These are phyloP conservation scores for Tetracentron sinense DNA, from an alignment of 164 flowering plant species.

Conservation along the genomic window DNA sequence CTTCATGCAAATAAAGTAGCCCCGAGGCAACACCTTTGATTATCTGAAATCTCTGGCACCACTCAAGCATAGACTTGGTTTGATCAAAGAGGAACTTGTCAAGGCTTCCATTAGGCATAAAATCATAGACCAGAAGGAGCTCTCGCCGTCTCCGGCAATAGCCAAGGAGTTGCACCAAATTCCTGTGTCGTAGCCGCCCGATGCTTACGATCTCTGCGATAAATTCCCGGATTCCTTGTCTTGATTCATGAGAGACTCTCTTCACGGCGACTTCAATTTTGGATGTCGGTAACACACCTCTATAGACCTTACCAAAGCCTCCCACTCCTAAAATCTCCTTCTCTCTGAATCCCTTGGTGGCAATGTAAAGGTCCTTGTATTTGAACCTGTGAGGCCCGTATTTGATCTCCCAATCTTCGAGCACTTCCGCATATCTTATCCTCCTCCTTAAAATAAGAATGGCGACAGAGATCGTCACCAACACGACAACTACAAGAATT, in stretches of 20 bases:
- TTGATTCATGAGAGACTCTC: conserved; percentile 11
- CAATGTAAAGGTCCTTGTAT: conserved; percentile 8
- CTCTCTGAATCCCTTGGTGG: conserved; percentile 10
- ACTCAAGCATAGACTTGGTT: not conserved
- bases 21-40: conserved; percentile 11
- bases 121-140: conserved; percentile 13
- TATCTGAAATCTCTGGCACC: conserved; percentile 7
- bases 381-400: conserved; percentile 7
- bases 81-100: conserved; percentile 3
- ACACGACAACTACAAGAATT: not conserved
- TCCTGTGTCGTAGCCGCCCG: conserved; percentile 10
- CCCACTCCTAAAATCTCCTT: conserved; percentile 8
- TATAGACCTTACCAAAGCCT: conserved; percentile 12
- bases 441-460: not conserved
- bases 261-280: conserved; percentile 7
- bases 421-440: not conserved
- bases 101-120: conserved; percentile 11
- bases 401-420: conserved; percentile 8
- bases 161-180: conserved; percentile 8
- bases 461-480: too few relatives aligned
- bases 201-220: conserved; percentile 7
- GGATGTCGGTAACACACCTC: conserved; percentile 4
- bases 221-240: conserved; percentile 8
- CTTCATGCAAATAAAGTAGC: conserved; percentile 9
- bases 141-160: conserved; percentile 8